Percentiles rank a stretch among this genome's conserved stretches.
Evolutionary conservation across 257 asterid genomes (phyloP).

Genomic region (Nicotiana undulata): DNA sequence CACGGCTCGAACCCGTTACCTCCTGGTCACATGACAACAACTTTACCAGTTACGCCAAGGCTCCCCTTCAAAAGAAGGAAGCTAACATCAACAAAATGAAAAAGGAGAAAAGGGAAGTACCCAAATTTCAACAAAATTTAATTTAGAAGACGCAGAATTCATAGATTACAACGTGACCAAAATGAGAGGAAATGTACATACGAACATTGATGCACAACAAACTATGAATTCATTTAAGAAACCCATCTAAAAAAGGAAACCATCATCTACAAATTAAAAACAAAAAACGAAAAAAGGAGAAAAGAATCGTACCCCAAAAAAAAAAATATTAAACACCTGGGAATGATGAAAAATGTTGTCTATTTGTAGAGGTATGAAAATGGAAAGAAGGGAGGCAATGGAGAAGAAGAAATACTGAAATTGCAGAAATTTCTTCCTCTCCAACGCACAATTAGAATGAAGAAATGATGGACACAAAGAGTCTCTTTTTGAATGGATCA

Average conservation of each 20-base stretch:
- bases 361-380: background rate
- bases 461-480: background rate
- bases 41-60: no score
- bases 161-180: background rate
- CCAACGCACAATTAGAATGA: background rate
- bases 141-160: background rate
- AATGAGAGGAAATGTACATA: background rate
- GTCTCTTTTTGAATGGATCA: background rate
- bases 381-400: background rate
- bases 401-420: constrained; percentile 11
- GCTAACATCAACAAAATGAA: background rate
- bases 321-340: constrained; percentile 3
- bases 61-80: no score
- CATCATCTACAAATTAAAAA: no score
- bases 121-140: background rate
- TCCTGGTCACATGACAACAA: no score
- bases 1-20: no score
- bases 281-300: background rate
- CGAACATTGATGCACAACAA: background rate
- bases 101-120: background rate
- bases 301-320: background rate
- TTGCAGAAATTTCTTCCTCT: constrained; percentile 16
- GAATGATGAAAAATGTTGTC: background rate
- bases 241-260: background rate
- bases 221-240: background rate